A percentile compares a stretch with the other conserved stretches of the same genome.
These are phyloP conservation scores for Hanseniaspora jakobsenii DNA, from an alignment of 805 yeast species.

Conservation along the genomic window DNA sequence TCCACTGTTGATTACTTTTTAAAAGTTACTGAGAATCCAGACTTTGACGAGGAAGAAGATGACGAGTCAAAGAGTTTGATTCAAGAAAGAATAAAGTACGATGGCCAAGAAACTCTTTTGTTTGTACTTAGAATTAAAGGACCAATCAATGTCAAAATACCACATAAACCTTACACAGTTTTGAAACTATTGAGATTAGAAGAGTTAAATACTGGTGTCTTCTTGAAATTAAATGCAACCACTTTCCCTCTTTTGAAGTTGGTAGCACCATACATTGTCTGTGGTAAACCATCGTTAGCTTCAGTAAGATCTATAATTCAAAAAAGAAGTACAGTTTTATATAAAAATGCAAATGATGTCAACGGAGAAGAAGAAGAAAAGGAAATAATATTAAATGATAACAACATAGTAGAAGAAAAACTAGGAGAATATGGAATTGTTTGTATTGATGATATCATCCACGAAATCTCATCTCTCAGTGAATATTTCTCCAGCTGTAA, in stretches of 20 bases:
- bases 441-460: slow-evolving; percentile 71
- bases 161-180: slow-evolving; percentile 49
- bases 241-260: slow-evolving; percentile 53
- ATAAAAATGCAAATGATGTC: slow-evolving; percentile 19
- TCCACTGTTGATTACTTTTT: slow-evolving; percentile 28
- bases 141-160: slow-evolving; percentile 52
- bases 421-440: slow-evolving; percentile 59
- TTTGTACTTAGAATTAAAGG: slow-evolving; percentile 60
- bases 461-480: slow-evolving; percentile 53
- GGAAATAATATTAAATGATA: slow-evolving; percentile 51
- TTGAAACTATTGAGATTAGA: slow-evolving; percentile 50
- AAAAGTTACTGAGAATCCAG: slow-evolving; percentile 24
- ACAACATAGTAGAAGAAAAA: slow-evolving; percentile 60
- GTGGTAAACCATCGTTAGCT: slow-evolving; percentile 62
- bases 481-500: slow-evolving; percentile 50
- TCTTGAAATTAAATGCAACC: slow-evolving; percentile 49
- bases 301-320: slow-evolving; percentile 63
- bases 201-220: slow-evolving; percentile 56
- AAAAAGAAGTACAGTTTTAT: slow-evolving; percentile 55
- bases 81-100: slow-evolving; percentile 28
- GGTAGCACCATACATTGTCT: slow-evolving; percentile 58
- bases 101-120: slow-evolving; percentile 39
- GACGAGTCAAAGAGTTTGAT: slow-evolving; percentile 26
- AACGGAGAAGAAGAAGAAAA: slow-evolving; percentile 28
- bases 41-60: slow-evolving; percentile 13